Conservation (phyloP, 129 eudicot genomes). For the Tagetes erecta region DNA sequence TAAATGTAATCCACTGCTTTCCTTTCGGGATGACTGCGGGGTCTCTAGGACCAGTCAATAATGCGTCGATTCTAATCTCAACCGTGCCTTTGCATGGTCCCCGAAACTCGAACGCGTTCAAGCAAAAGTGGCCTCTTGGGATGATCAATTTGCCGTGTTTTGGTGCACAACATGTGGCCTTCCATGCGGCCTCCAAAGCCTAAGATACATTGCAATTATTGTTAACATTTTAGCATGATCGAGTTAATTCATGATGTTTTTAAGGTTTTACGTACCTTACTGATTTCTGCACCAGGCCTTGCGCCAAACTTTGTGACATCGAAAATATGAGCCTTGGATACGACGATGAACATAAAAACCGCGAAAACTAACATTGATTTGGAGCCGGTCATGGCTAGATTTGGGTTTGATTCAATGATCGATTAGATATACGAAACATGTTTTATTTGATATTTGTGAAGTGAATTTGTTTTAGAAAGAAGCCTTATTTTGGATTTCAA, state of each 20-base stretch:
- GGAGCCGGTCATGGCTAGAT: conserved; percentile 26
- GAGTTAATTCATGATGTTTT: background rate
- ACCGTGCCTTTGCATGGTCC: conserved; percentile 40
- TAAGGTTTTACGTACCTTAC: conserved; percentile 36
- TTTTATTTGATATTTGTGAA: conserved; percentile 10
- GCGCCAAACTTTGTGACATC: conserved; percentile 43
- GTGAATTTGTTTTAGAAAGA: background rate
- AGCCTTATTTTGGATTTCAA: conserved; percentile 20
- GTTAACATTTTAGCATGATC: background rate
- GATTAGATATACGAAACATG: conserved; percentile 3
- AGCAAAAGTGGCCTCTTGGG: conserved; percentile 33
- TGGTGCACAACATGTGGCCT: conserved; percentile 25
- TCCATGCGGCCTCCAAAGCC: conserved; percentile 39
- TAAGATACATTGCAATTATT: conserved; percentile 2
- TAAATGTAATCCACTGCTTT: conserved; percentile 54
- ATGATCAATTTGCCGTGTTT: conserved; percentile 30
- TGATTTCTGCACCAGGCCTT: conserved; percentile 30
- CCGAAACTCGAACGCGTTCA: conserved; percentile 33
- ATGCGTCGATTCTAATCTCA: conserved; percentile 35
- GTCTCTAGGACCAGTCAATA: conserved; percentile 36
- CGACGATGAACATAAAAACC: conserved; percentile 23
- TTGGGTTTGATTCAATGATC: conserved; percentile 18
- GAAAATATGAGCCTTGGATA: conserved; percentile 24
- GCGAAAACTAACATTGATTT: conserved; percentile 12
- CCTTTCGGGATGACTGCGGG: conserved; percentile 41